Percentiles rank a stretch among this genome's conserved stretches.
These are phyloP conservation scores for Daldinia grandis DNA, from an alignment of 495 filamentous ascomycete species.

Conservation along the genomic window DNA sequence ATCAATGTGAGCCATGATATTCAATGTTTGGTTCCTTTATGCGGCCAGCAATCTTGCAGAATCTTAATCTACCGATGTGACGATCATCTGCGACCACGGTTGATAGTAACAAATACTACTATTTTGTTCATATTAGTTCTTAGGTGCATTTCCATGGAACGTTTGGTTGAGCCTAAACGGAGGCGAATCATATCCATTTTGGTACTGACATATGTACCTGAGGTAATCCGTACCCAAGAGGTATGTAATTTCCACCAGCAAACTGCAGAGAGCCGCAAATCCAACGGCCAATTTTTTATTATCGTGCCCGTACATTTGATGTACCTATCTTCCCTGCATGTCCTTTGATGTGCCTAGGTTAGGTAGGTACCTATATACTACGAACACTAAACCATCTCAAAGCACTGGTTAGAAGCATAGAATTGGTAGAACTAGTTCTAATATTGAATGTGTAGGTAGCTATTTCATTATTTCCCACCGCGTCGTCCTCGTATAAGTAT, in stretches of 20 bases:
- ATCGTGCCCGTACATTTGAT: background rate
- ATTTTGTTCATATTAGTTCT: background rate
- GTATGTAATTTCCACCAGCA: background rate
- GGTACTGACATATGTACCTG: background rate
- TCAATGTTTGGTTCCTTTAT: background rate
- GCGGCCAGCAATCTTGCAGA: slow-evolving; percentile 7
- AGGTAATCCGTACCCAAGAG: too few relatives aligned
- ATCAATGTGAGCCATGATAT: background rate
- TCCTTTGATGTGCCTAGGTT: background rate
- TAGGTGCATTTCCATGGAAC: background rate
- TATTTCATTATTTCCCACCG: too few relatives aligned
- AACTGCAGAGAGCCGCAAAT: background rate
- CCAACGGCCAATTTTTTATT: background rate
- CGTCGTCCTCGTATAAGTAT: too few relatives aligned
- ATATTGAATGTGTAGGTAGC: too few relatives aligned
- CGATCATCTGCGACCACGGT: background rate
- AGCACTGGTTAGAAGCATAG: background rate
- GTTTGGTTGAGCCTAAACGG: background rate
- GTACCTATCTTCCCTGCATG: background rate
- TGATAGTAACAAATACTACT: background rate
- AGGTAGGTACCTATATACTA: background rate
- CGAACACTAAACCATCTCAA: background rate
- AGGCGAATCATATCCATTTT: background rate
- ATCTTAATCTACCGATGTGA: slow-evolving; percentile 3
- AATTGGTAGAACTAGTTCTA: too few relatives aligned